Evolutionary conservation across 2,329 filamentous ascomycete genomes (phyloP), one percentile per base, ranked within the genome.

Genomic region (Penicillium brasilianum): DNA sequence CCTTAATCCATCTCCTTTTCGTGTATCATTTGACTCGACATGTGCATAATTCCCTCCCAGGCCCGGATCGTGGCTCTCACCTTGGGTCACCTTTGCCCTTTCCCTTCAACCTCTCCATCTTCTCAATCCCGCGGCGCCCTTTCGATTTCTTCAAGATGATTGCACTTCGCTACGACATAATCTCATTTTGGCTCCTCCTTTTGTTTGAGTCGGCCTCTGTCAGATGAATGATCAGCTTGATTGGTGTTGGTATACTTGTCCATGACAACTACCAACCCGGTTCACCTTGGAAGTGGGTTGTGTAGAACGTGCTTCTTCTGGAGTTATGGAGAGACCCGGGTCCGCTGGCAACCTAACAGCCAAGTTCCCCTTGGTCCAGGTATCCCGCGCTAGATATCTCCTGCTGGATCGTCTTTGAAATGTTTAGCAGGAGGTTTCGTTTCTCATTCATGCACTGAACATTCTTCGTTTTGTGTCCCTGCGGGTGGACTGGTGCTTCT

Each of bases 11-110:
- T 13, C 30, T 28, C 50, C 63, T 61, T 61, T 60, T 30, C 48
- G 36, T 69, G 68, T 70, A 69, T 60, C 59, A 67, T 62, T 55
- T 56, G 50, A 49, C 44, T 58, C 52, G 41, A 30, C 58, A 30
- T 68, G 66, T 65, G 57, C 59, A 68, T 69, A 68, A 63, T 69
- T 56, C 36, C 57, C 52, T 57, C 51, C 22, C 9, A 46, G 56
- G 16, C 37, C 48, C 25, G 28, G 9, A 39, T n/a, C 25, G 16
- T 39, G 54, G 51, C 28, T 54, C 39, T 36, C 41, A 37, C 43
- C 32, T 55, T 14, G 64, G 41, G 50, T 58, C 10, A 11, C 51
- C 49, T 57, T 63, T 48, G 32, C 25, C 44, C 10, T 13, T 13
- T 34, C 8, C 32, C 32, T 36, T 50, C 41, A 14, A 36, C n/a